Evolutionary conservation across 805 yeast genomes (phyloP).

Genomic region (Wickerhamiella nectarea): DNA sequence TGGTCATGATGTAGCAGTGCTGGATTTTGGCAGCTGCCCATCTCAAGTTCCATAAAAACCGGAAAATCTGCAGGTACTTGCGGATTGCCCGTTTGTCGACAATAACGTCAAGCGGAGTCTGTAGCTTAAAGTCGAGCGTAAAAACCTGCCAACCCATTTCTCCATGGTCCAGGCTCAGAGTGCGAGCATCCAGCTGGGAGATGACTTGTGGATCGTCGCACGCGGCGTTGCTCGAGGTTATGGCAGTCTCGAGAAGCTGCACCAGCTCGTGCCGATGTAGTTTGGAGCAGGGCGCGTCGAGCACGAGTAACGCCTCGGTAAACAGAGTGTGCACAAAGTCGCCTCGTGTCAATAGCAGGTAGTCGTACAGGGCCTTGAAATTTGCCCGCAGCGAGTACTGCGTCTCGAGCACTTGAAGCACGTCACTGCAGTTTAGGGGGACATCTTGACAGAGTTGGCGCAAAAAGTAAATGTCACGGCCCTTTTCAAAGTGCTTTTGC

Average conservation of each 20-base stretch:
- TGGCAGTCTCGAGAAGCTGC: constrained; percentile 49
- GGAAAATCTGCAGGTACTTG: constrained; percentile 64
- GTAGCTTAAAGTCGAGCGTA: constrained; percentile 57
- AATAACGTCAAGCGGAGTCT: constrained; percentile 42
- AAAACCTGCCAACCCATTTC: constrained; percentile 86
- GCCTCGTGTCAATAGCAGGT: constrained; percentile 60
- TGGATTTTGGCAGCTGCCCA: constrained; percentile 44
- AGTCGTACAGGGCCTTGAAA: constrained; percentile 47
- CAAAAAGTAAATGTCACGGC: constrained; percentile 55
- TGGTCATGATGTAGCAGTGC: constrained; percentile 32
- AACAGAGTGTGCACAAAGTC: constrained; percentile 66
- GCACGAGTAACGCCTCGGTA: constrained; percentile 36
- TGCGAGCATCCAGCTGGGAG: constrained; percentile 63
- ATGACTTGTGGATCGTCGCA: constrained; percentile 30
- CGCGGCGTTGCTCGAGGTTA: constrained; percentile 28
- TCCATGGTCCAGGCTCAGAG: constrained; percentile 48
- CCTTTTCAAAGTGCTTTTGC: constrained; percentile 33
- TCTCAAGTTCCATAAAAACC: constrained; percentile 68
- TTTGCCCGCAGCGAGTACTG: constrained; percentile 40
- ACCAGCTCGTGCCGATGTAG: constrained; percentile 56
- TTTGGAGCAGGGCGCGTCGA: constrained; percentile 48
- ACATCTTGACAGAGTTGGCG: constrained; percentile 36
- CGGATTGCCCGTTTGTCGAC: constrained; percentile 34
- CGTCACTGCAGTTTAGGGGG: neutral
- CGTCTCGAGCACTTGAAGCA: constrained; percentile 34